Evolutionary conservation across 2,329 filamentous ascomycete genomes (phyloP).

Genomic region (Talaromyces sp.): DNA sequence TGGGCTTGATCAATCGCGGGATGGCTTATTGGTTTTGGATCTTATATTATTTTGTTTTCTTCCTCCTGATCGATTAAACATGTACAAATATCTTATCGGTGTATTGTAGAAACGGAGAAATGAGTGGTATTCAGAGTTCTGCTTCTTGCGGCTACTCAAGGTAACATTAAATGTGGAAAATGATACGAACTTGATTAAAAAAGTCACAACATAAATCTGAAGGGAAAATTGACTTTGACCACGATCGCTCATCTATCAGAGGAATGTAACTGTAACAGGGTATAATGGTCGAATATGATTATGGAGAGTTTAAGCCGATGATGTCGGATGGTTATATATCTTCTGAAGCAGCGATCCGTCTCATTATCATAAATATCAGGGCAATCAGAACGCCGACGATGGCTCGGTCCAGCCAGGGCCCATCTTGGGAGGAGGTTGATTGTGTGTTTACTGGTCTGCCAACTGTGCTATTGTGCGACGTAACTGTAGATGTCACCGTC

Average conservation of each 20-base stretch:
- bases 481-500: constrained; percentile 30
- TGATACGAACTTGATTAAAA: neutral
- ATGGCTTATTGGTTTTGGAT: neutral
- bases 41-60: neutral
- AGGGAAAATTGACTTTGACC: neutral
- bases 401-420: constrained; percentile 74
- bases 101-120: neutral
- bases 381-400: constrained; percentile 71
- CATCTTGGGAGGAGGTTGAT: constrained; percentile 40
- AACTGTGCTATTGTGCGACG: neutral
- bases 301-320: neutral
- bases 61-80: neutral
- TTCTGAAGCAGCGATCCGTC: constrained; percentile 38
- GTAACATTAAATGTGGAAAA: neutral
- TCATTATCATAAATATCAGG: constrained; percentile 65
- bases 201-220: neutral
- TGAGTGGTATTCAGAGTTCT: neutral
- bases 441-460: neutral
- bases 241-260: neutral
- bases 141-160: neutral
- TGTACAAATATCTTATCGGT: neutral
- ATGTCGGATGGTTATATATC: constrained; percentile 6
- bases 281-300: neutral
- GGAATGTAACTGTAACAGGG: neutral
- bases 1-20: constrained; percentile 17